These are phyloP conservation scores for Cryomyces antarcticus DNA, from an alignment of 495 filamentous ascomycete species.

Conservation along the genomic window DNA sequence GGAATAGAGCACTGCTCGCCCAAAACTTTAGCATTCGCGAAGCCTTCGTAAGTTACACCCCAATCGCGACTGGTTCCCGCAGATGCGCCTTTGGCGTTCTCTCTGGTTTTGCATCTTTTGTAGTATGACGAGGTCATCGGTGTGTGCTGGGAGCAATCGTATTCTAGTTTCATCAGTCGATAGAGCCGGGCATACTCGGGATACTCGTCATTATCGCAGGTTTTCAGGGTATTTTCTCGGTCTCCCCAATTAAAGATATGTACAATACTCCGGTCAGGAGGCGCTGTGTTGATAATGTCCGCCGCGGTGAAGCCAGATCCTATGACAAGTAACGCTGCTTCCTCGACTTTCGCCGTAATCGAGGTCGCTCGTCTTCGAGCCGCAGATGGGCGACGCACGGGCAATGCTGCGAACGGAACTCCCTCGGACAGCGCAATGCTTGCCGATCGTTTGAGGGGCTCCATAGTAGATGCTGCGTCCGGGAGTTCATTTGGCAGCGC, in stretches of 20 bases:
- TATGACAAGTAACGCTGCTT: conserved; percentile 27
- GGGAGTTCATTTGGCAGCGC: too few species aligned
- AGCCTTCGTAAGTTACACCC: conserved; percentile 34
- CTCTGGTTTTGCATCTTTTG: conserved; percentile 2
- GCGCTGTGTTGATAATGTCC: conserved; percentile 38
- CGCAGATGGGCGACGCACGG: too few species aligned
- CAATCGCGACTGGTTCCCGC: conserved; percentile 26
- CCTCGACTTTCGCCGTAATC: background rate
- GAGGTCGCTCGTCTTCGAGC: background rate
- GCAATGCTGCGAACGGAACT: too few species aligned
- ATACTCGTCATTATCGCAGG: conserved; percentile 44
- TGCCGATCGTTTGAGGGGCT: conserved; percentile 10
- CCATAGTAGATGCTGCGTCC: too few species aligned
- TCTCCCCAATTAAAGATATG: conserved; percentile 43
- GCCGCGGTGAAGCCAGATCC: conserved; percentile 48
- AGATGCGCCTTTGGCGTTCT: conserved; percentile 20
- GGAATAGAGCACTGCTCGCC: conserved; percentile 13
- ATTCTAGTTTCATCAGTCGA: conserved; percentile 34
- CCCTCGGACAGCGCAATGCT: background rate
- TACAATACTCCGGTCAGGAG: conserved; percentile 29
- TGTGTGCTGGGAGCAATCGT: background rate
- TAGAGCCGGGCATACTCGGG: conserved; percentile 48
- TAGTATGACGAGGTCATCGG: conserved; percentile 4
- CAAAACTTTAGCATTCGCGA: conserved; percentile 33
- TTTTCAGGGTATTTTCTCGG: conserved; percentile 35